These are phyloP conservation scores for Pelargonium cotyledonis DNA, from an alignment of 441 rosid species.

Conservation along the genomic window DNA sequence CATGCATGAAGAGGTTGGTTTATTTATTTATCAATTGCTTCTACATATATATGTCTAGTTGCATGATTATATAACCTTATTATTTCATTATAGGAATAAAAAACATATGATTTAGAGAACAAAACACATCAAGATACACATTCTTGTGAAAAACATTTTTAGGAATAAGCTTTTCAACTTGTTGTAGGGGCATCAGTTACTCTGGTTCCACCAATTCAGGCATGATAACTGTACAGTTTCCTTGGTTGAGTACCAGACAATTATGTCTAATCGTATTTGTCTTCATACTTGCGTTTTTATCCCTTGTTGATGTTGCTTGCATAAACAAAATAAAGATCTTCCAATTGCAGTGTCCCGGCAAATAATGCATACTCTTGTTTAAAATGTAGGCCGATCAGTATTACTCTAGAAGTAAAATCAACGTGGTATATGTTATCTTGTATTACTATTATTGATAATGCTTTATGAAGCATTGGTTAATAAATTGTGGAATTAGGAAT, in stretches of 20 bases:
- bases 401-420: background rate
- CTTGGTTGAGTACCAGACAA: background rate
- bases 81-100: background rate
- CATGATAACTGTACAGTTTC: background rate
- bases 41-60: background rate
- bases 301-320: background rate
- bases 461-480: background rate
- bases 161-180: background rate
- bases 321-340: background rate
- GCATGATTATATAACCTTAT: background rate
- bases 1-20: conserved; percentile 60
- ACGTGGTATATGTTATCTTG: background rate
- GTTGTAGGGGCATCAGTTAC: background rate
- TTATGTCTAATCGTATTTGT: background rate
- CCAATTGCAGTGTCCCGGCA: background rate
- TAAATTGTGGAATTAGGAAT: background rate
- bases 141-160: too few relatives aligned
- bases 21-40: background rate
- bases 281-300: background rate
- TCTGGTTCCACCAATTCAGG: background rate
- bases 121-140: too few relatives aligned
- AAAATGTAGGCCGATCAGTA: background rate
- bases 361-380: background rate
- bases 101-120: background rate
- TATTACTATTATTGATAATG: background rate